Percentiles rank a stretch among this genome's conserved stretches.
These are phyloP conservation scores for Candida saitoana DNA, from an alignment of 805 yeast genomes.

Conservation along the genomic window DNA sequence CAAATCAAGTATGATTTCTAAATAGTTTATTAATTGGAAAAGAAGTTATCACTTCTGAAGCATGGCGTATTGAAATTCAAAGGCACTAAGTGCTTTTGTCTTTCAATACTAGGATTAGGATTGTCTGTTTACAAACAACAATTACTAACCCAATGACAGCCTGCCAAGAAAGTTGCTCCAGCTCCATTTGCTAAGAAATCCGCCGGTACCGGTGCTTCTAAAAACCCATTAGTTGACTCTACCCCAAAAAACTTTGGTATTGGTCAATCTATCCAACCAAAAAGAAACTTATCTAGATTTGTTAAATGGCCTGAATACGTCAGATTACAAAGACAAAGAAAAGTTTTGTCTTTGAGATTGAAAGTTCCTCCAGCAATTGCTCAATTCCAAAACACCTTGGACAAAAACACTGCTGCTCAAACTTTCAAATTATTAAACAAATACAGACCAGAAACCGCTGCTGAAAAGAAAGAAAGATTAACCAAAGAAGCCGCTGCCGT, in stretches of 20 bases:
- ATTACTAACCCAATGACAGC: slow-evolving; percentile 49
- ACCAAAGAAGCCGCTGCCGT: slow-evolving; percentile 98
- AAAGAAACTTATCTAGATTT: slow-evolving; percentile 92
- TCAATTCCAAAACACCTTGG: slow-evolving; percentile 93
- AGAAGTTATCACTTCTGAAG: slow-evolving; percentile 32
- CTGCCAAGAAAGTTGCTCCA: slow-evolving; percentile 91
- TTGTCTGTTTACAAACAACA: slow-evolving; percentile 25
- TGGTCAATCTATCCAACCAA: slow-evolving; percentile 95
- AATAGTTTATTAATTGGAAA: slow-evolving; percentile 3
- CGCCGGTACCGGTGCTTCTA: slow-evolving; percentile 29
- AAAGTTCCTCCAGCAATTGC: slow-evolving; percentile 99
- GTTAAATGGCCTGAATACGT: slow-evolving; percentile 99
- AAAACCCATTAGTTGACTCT: slow-evolving; percentile 86
- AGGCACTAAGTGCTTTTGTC: slow-evolving; percentile 11
- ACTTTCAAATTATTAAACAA: slow-evolving; percentile 96
- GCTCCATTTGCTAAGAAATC: slow-evolving; percentile 89
- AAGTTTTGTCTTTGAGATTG: slow-evolving; percentile 89
- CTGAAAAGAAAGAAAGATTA: slow-evolving; percentile 98
- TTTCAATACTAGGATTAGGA: slow-evolving; percentile 19
- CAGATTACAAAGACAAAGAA: slow-evolving; percentile 98
- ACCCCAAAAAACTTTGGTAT: slow-evolving; percentile 93
- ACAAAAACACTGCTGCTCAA: slow-evolving; percentile 98
- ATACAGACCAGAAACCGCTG: slow-evolving; percentile 96
- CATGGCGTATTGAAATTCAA: slow-evolving; percentile 41
- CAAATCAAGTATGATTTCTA: neutral